Percentiles rank a stretch among this genome's conserved stretches.
Conservation (phyloP, 352 stramenopile species). For the Aphanomyces cochlioides region DNA sequence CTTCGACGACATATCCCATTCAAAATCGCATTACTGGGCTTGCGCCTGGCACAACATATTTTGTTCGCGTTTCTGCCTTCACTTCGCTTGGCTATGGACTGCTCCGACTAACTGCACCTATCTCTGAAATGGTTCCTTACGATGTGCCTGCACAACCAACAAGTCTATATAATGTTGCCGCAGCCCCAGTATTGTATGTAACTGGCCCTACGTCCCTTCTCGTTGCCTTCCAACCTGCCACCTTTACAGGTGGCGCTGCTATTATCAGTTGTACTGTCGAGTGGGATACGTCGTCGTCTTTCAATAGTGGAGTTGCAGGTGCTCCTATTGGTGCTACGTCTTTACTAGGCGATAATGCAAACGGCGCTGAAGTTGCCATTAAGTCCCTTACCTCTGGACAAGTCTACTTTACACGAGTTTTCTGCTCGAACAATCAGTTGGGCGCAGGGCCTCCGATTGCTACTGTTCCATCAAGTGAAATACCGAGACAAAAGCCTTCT, state of each 20-base stretch:
- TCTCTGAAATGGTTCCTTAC: slow-evolving; percentile 59
- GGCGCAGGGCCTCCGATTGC: slow-evolving; percentile 42
- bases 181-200: slow-evolving; percentile 61
- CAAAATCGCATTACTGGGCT: slow-evolving; percentile 56
- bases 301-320: slow-evolving; percentile 64
- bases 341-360: slow-evolving; percentile 33
- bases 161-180: slow-evolving; percentile 59
- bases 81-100: slow-evolving; percentile 62
- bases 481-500: slow-evolving; percentile 59
- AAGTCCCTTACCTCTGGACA: slow-evolving; percentile 43
- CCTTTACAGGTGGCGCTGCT: slow-evolving; percentile 80
- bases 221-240: slow-evolving; percentile 72
- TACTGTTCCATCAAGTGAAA: slow-evolving; percentile 52
- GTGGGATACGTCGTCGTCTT: slow-evolving; percentile 76
- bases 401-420: slow-evolving; percentile 68
- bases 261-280: slow-evolving; percentile 90
- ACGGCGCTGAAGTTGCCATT: slow-evolving; percentile 46
- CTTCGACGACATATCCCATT: slow-evolving; percentile 38
- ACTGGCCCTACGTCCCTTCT: slow-evolving; percentile 63
- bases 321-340: slow-evolving; percentile 46
- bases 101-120: slow-evolving; percentile 52
- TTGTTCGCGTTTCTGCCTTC: slow-evolving; percentile 61
- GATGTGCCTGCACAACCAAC: slow-evolving; percentile 47
- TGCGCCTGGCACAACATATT: slow-evolving; percentile 57
- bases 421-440: slow-evolving; percentile 57